Base-by-base conservation (phyloP, 768 basidiomycete species). In the Crucibulum laeve region DNA sequence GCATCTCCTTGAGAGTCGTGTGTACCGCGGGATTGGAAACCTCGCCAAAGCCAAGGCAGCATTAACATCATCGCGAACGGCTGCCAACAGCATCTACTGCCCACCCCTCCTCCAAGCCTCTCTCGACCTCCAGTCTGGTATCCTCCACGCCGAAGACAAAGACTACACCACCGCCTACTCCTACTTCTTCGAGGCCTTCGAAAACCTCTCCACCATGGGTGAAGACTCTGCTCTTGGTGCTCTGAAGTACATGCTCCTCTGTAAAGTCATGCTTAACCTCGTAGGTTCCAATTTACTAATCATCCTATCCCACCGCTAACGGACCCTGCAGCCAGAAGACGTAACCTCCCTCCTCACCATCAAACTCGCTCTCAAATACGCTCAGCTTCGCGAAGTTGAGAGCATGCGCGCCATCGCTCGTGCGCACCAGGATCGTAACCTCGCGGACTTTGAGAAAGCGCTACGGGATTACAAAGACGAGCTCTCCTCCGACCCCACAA, bases 131-230 rank as follows among this genome's bases (percentile, higher is more conserved):
- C 77, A 77, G 51, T 71, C 71, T 18, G 76, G 95, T 3, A 73
- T 95, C 33, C 75, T 97, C 7, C 91, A 96, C 55, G 93, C 95
- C 0, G 94, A 99, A 53, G 95, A 99, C 56, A 95, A 94, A 59
- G 95, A 98, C 64, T 98, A 96, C 63, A 94, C 80, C 45, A 99
- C 95, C 0, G 95, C 84, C 17, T 96, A 96, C 63, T 92, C 90
- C 0, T 99, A 98, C 68, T 98, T 97, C 67, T 92, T 90, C 53
- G 95, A 98, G 65, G 84, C 92, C 2, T 97, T 98, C 50, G 96
- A 99, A 65, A 92, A 84, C 40, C 71, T 92, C 51, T 80, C 80
- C 32, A 61, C 81, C 1, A 86, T 91, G 45, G 92, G 86, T 15
- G 84, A 91, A 50, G 77, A 80, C 32, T 73, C 66, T 0, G 91